A percentile compares a stretch with the other conserved stretches of the same genome.
Conservation (phyloP, 1,284 basidiomycete species). For the Microbotryum saponariae region DNA sequence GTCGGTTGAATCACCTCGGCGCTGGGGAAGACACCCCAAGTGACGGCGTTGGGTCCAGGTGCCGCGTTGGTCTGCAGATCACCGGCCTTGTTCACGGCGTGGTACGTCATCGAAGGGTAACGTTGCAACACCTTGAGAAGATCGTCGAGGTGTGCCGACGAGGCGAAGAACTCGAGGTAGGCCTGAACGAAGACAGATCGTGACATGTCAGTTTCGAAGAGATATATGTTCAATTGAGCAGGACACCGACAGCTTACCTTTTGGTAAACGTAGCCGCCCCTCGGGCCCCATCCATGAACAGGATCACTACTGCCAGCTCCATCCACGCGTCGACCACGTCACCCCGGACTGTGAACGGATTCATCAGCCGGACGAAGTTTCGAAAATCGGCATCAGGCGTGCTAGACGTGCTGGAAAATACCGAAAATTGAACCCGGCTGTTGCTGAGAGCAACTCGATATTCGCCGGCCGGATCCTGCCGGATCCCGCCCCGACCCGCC, state of each 20-base stretch:
- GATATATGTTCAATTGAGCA: too few relatives aligned
- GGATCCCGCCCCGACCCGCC: too few relatives aligned
- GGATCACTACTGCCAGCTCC: slow-evolving; percentile 62
- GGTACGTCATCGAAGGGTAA: slow-evolving; percentile 88
- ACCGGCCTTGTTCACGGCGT: slow-evolving; percentile 65
- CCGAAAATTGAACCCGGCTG: too few relatives aligned
- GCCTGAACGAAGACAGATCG: slow-evolving; percentile 51
- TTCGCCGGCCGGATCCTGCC: too few relatives aligned
- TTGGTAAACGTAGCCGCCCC: slow-evolving; percentile 46
- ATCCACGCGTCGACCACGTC: too few relatives aligned
- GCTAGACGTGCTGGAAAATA: too few relatives aligned
- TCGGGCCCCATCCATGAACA: slow-evolving; percentile 46
- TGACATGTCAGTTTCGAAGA: neutral
- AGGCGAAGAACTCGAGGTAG: slow-evolving; percentile 94
- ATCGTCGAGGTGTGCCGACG: slow-evolving; percentile 61
- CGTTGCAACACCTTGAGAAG: slow-evolving; percentile 68
- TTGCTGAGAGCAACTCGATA: too few relatives aligned
- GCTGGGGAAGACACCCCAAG: slow-evolving; percentile 98
- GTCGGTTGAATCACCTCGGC: slow-evolving; percentile 98
- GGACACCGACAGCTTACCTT: slow-evolving; percentile 34
- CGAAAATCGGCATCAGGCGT: too few relatives aligned
- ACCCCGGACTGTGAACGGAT: too few relatives aligned
- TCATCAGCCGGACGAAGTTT: too few relatives aligned
- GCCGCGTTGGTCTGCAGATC: slow-evolving; percentile 89
- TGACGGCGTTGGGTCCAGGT: slow-evolving; percentile 94